Percentiles rank a stretch among this genome's conserved stretches.
These are phyloP conservation scores for Irpex sp. DNA, from an alignment of 1,284 basidiomycete genomes.

Conservation along the genomic window DNA sequence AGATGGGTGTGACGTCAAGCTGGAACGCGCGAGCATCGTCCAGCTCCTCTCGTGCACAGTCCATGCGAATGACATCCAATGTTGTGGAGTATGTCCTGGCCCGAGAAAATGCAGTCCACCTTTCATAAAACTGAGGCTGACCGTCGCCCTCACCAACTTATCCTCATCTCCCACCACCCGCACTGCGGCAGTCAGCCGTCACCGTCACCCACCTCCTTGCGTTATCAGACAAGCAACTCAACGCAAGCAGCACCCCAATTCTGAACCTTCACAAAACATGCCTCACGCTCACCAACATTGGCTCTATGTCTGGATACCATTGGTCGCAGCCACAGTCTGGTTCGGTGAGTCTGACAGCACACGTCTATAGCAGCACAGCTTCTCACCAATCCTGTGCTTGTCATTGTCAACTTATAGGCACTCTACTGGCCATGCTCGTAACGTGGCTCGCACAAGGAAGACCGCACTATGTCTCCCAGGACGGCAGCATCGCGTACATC, in stretches of 20 bases:
- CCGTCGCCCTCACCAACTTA: neutral
- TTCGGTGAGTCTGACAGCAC: slow-evolving; percentile 39
- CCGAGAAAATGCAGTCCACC: neutral
- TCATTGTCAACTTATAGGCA: slow-evolving; percentile 34
- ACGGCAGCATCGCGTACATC: slow-evolving; percentile 64
- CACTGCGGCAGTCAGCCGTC: neutral
- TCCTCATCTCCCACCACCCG: neutral
- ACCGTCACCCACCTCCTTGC: neutral
- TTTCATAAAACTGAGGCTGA: neutral
- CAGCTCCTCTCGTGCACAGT: neutral
- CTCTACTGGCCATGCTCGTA: slow-evolving; percentile 62
- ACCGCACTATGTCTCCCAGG: slow-evolving; percentile 45
- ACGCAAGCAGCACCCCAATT: neutral
- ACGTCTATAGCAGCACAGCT: neutral
- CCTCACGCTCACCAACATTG: slow-evolving; percentile 41
- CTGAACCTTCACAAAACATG: slow-evolving; percentile 1
- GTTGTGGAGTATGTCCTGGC: neutral
- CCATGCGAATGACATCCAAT: neutral
- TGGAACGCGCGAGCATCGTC: neutral
- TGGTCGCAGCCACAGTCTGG: slow-evolving; percentile 60
- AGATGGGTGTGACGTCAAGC: neutral
- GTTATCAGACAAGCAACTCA: neutral
- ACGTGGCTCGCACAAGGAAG: slow-evolving; percentile 54
- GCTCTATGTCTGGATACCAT: slow-evolving; percentile 61
- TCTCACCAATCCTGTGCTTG: neutral